Percentiles rank a stretch among this genome's conserved stretches.
phyloP scores from a whole-genome alignment of 306 rosid genomes.

The Cercis canadensis region DNA sequence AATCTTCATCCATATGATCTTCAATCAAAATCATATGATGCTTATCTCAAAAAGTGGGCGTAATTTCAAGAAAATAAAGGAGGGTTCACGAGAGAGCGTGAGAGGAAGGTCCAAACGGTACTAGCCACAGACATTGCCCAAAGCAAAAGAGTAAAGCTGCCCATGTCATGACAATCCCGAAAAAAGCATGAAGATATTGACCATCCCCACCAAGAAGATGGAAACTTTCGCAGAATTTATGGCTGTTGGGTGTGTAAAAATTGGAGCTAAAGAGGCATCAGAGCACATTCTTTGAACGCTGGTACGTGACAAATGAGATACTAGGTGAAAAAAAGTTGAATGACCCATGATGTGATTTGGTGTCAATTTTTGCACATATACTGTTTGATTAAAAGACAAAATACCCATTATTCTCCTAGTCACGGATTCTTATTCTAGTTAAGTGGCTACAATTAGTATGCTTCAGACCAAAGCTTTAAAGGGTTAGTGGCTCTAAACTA shows the following conservation, averaged over 20 bases:
- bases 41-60: constrained; percentile 36
- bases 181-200: constrained; percentile 52
- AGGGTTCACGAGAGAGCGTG: constrained; percentile 45
- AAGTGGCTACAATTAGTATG: constrained; percentile 1
- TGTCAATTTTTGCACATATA: constrained; percentile 24
- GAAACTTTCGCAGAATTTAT: constrained; percentile 22
- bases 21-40: constrained; percentile 35
- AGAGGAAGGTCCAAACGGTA: constrained; percentile 41
- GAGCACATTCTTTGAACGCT: constrained; percentile 18
- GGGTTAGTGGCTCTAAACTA: constrained; percentile 22
- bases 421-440: constrained; percentile 40
- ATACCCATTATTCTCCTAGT: constrained; percentile 44
- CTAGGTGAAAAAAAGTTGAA: constrained; percentile 33
- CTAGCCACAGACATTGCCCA: constrained; percentile 19
- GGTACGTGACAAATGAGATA: constrained; percentile 40
- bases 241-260: neutral
- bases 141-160: constrained; percentile 47
- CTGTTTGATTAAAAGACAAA: constrained; percentile 42
- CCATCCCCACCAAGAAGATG: constrained; percentile 20
- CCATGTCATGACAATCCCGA: constrained; percentile 39
- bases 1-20: constrained; percentile 23
- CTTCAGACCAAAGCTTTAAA: constrained; percentile 21
- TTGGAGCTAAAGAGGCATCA: constrained; percentile 26
- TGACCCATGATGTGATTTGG: constrained; percentile 42
- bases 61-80: constrained; percentile 32